Conservation (phyloP, 805 yeast genomes). For the Brettanomyces custersianus region DNA sequence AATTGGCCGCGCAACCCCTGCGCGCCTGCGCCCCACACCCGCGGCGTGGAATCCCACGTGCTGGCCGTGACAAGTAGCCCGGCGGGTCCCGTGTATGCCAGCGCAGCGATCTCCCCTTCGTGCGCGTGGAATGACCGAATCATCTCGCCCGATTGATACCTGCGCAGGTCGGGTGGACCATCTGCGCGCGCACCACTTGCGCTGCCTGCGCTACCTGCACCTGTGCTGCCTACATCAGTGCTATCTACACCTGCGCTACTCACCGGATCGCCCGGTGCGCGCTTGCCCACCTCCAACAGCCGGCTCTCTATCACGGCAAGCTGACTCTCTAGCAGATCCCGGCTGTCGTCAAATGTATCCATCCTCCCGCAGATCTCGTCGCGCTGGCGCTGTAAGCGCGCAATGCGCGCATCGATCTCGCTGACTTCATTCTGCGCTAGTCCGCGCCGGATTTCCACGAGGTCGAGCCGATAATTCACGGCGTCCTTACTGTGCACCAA, state of each 20-base stretch:
- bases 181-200: constrained; percentile 14
- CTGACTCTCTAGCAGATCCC: constrained; percentile 43
- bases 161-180: too few species aligned
- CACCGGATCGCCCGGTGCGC: too few species aligned
- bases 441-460: constrained; percentile 54
- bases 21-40: constrained; percentile 74
- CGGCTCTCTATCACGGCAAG: constrained; percentile 32
- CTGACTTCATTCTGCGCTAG: constrained; percentile 54
- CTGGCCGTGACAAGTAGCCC: constrained; percentile 74
- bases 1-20: constrained; percentile 41
- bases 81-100: constrained; percentile 68
- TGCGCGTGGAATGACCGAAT: constrained; percentile 46
- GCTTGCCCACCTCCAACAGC: constrained; percentile 29
- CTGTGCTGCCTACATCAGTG: constrained; percentile 18
- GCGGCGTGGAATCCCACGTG: constrained; percentile 64
- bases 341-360: constrained; percentile 52
- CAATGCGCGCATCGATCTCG: constrained; percentile 53
- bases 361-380: constrained; percentile 48
- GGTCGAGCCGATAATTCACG: constrained; percentile 39
- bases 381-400: constrained; percentile 41
- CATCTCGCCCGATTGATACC: constrained; percentile 47
- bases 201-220: constrained; percentile 25
- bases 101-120: constrained; percentile 39
- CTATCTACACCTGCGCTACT: too few species aligned
- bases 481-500: constrained; percentile 29